Base-by-base conservation (phyloP, 192 early-diverging fungal species). In the Chytriomyces sp. region DNA sequence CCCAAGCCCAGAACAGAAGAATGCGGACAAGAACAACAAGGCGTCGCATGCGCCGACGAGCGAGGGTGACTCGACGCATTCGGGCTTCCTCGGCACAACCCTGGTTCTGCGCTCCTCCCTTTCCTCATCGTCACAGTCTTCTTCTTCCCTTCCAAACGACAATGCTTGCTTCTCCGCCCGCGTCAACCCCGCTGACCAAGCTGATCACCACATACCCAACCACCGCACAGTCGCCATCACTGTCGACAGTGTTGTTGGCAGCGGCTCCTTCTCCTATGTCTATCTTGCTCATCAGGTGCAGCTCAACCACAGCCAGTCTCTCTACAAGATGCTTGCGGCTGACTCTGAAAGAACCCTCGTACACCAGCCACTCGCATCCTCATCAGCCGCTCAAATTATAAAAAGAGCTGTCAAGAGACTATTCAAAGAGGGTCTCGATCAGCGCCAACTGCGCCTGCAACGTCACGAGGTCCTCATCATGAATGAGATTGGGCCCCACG, bases 181-280 rank as follows among this genome's bases (percentile, higher is more conserved):
- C 6, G 22, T n/a, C 54, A n/a, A 56, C 54, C 8, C 7, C 54
- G 22, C 8, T 49, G n/a, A n/a, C n/a, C n/a, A n/a, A n/a, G n/a
- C 41, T 10, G 12, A 49, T 17, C 12, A 10, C 17, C 60, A 26
- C n/a, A n/a, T n/a, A n/a, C n/a, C n/a, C 31, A 17, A 26, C 36
- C n/a, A 10, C 10, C 44, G n/a, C 44, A 10, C 38, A 6, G 10
- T 19, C 14, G 66, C 66, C 26, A 32, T 80, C 28, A 36, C 41
- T 10, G 70, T 85, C 52, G 56, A 59, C 59, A 40, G 25, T 39
- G 70, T 85, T 26, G 56, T 85, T 32, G 83, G 83, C 40, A 57
- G 70, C 54, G 83, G 83, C 25, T 80, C 78, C 17, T 85, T 85
- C 72, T 81, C 83, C 60, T 73, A 79, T 40, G 83, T 85, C 67